These are phyloP conservation scores for Eutypella sp. DNA, from an alignment of 2,329 filamentous ascomycete species.

Conservation along the genomic window DNA sequence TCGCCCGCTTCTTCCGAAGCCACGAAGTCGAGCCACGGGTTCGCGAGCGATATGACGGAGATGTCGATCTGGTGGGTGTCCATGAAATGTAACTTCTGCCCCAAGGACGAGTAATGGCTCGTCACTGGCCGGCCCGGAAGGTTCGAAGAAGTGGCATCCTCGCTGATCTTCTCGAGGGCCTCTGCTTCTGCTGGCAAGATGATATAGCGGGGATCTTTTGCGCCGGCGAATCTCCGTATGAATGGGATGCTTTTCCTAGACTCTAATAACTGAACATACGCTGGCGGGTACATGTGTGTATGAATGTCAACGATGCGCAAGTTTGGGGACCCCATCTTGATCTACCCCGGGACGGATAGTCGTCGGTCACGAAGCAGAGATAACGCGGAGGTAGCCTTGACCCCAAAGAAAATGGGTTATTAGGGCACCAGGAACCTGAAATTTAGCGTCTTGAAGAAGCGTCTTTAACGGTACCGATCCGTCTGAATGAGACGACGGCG, in stretches of 20 bases:
- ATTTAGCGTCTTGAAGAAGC: no score
- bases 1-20: constrained; percentile 52
- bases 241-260: constrained; percentile 61
- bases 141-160: constrained; percentile 44
- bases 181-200: constrained; percentile 51
- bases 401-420: no score
- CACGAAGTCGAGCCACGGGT: constrained; percentile 91
- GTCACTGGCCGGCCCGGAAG: constrained; percentile 78
- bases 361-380: neutral
- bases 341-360: neutral
- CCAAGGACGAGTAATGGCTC: constrained; percentile 74
- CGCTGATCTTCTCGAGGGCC: constrained; percentile 43
- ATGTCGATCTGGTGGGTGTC: constrained; percentile 73
- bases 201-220: constrained; percentile 58
- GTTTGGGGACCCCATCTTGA: constrained; percentile 30
- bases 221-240: constrained; percentile 59
- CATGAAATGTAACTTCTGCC: constrained; percentile 84
- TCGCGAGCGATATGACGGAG: constrained; percentile 83
- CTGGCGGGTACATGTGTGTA: constrained; percentile 65
- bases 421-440: no score
- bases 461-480: no score
- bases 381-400: neutral
- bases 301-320: constrained; percentile 58
- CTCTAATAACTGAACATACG: constrained; percentile 57
- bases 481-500: no score